Evolutionary conservation across 2,329 filamentous ascomycete genomes (phyloP).

Genomic region (Cladophialophora exuberans): DNA sequence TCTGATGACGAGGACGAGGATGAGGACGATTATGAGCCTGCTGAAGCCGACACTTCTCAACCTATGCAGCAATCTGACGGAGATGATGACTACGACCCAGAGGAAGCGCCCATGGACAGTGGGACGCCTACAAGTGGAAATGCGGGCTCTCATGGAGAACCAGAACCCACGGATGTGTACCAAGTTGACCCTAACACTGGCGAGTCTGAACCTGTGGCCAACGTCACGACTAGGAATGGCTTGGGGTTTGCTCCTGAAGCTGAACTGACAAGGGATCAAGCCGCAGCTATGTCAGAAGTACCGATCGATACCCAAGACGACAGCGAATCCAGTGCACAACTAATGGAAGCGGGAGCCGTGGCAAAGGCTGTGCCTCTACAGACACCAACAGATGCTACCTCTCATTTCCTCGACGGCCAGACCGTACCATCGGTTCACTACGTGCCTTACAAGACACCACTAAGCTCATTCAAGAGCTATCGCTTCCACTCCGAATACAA

Average conservation of each 20-base stretch:
- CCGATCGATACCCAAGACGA: constrained; percentile 19
- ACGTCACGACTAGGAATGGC: not conserved
- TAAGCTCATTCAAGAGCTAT: constrained; percentile 82
- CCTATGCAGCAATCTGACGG: constrained; percentile 21
- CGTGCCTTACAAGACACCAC: constrained; percentile 78
- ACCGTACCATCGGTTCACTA: constrained; percentile 39
- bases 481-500: constrained; percentile 83
- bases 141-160: constrained; percentile 27
- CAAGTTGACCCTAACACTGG: not conserved
- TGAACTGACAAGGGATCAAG: not conserved
- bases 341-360: constrained; percentile 19
- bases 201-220: not conserved
- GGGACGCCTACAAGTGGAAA: constrained; percentile 15
- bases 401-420: constrained; percentile 8
- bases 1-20: constrained; percentile 48
- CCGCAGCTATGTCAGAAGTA: constrained; percentile 13
- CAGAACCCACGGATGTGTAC: constrained; percentile 10
- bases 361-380: constrained; percentile 11
- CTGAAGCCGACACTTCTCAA: constrained; percentile 20
- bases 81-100: constrained; percentile 33
- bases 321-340: constrained; percentile 15
- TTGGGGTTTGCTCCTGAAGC: not conserved
- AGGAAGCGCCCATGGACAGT: constrained; percentile 39
- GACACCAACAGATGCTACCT: not conserved
- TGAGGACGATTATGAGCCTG: constrained; percentile 28